Evolutionary conservation across 1,284 basidiomycete species (phyloP).

Genomic region (Heterobasidion parviporum): DNA sequence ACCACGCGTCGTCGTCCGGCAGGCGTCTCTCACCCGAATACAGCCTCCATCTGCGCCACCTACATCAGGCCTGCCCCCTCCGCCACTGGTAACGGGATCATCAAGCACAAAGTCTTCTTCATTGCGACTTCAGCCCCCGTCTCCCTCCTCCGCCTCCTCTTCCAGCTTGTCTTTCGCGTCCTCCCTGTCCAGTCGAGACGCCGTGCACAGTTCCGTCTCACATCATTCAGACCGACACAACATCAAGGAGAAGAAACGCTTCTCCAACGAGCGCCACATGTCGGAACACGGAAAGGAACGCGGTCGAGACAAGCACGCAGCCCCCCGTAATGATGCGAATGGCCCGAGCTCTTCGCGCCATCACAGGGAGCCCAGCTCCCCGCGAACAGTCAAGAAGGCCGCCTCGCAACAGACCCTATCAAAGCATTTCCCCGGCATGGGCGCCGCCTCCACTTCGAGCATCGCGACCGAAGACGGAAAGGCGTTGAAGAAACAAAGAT

Average conservation of each 20-base stretch:
- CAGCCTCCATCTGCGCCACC: constrained; percentile 10
- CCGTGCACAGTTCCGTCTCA: constrained; percentile 14
- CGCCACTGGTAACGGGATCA: constrained; percentile 3
- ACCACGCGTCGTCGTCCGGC: constrained; percentile 13
- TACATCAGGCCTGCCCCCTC: constrained; percentile 8
- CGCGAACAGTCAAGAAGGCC: constrained; percentile 44
- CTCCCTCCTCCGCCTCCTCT: constrained; percentile 15
- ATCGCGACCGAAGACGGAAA: constrained; percentile 14
- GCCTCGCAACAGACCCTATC: constrained; percentile 47
- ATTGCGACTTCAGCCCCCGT: neutral
- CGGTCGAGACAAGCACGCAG: neutral
- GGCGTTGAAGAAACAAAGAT: constrained; percentile 25
- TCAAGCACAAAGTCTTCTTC: neutral
- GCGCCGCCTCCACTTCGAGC: constrained; percentile 10
- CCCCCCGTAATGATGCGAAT: neutral
- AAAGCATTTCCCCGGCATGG: constrained; percentile 21
- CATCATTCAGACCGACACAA: constrained; percentile 14
- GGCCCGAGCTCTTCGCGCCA: neutral
- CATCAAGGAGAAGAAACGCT: constrained; percentile 6
- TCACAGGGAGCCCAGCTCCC: constrained; percentile 15
- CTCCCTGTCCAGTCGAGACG: constrained; percentile 23
- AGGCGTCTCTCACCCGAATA: constrained; percentile 9
- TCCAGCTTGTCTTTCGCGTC: constrained; percentile 36
- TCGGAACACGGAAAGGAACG: constrained; percentile 1
- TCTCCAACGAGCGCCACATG: neutral